Percentiles rank a stretch among this genome's conserved stretches.
Evolutionary conservation across 306 rosid genomes (phyloP).

Genomic region (Cucumis sativus): Cucumber_9930_V3 NC_026659.2:23558001-23558500

Average conservation of each 20-base stretch:
- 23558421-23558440: neutral
- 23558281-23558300: neutral
- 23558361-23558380: neutral
- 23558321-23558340: neutral
- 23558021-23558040: neutral
- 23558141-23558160: slow-evolving; percentile 41
- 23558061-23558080: slow-evolving; percentile 30
- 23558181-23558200: neutral
- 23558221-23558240: neutral
- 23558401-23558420: neutral
- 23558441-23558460: neutral
- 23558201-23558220: neutral
- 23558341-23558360: neutral
- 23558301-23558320: neutral
- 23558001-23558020: neutral
- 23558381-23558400: neutral
- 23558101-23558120: slow-evolving; percentile 46
- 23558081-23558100: slow-evolving; percentile 28
- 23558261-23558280: neutral
- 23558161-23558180: slow-evolving; percentile 59
- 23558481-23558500: neutral
- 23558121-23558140: slow-evolving; percentile 81
- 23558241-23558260: neutral
- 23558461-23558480: neutral
- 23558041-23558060: neutral